phyloP scores from a whole-genome alignment of 73 alveolate species.

The Paramecium biaurelia region DNA sequence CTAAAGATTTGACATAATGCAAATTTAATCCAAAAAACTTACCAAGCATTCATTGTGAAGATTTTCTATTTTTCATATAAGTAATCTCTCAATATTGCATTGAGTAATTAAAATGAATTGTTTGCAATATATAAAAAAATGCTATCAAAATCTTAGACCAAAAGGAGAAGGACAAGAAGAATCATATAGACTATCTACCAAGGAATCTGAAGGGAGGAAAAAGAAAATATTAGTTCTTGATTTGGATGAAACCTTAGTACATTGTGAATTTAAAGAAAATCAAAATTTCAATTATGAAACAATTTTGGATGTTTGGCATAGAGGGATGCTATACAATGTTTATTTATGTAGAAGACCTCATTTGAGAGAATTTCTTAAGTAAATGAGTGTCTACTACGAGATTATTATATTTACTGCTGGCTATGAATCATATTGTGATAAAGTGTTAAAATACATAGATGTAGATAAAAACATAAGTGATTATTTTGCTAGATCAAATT shows the following conservation, averaged over 20 bases:
- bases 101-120: conserved; percentile 1
- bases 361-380: background rate
- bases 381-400: conserved; percentile 9
- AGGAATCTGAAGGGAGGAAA: background rate
- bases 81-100: background rate
- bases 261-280: conserved; percentile 45
- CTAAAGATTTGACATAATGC: too few relatives aligned
- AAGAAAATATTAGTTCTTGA: conserved; percentile 46
- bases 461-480: conserved; percentile 3
- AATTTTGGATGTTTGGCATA: conserved; percentile 29
- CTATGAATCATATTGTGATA: conserved; percentile 47
- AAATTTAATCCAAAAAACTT: background rate
- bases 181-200: background rate
- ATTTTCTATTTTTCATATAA: background rate
- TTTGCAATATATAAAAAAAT: background rate
- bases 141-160: background rate
- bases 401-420: conserved; percentile 45
- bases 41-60: background rate
- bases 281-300: conserved; percentile 44
- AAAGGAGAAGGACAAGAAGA: background rate
- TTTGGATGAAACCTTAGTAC: conserved; percentile 54
- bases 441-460: conserved; percentile 29
- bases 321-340: background rate
- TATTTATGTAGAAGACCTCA: conserved; percentile 1
- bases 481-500: conserved; percentile 38